Evolutionary conservation across 2,329 filamentous ascomycete species (phyloP), one percentile per base, ranked within the genome.

Genomic region (Lachnellula cervina): DNA sequence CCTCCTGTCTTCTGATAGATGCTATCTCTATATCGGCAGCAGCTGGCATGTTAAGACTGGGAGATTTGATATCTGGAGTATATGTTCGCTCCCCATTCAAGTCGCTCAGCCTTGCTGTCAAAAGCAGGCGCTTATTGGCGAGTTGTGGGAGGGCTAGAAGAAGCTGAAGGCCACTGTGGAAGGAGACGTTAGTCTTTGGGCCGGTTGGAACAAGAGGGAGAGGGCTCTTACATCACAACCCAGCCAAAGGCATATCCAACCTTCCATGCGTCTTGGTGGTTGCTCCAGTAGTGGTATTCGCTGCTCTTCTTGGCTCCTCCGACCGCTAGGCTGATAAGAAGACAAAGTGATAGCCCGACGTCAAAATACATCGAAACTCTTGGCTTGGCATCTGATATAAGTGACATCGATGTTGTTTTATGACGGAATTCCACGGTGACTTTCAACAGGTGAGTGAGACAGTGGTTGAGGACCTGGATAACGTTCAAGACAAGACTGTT

Each of bases 101-200:
- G 28, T 59, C 54, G 13, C 44, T 57, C 11, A 57, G 17, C 48
- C 54, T 56, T 16, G 48, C 44, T 8, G 58, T 54, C 4, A 93
- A 62, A 77, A 78, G 56, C 70, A 81, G 23, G 77, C 84, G 1
- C 74, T 96, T 38, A 72, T 76, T 46, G 78, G 80, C 5, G 85
- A 93, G 62, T 86, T 86, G 52, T 95, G 89, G 88, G 81, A 84
- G 65, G 76, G 56, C 56, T 32, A 55, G 51, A 16, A 59, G 14
- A 35, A 52, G 13, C 37, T 58, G 58, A 42, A 49, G 35, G 9
- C 19, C 44, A 50, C 46, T 40, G 49, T 54, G 28, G 8, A 32
- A n/a, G n/a, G 1, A 11, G 4, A 5, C 28, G 21, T 34, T 17
- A 32, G 38, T 16, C 19, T 32, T 19, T 16, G 32, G 25, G 14